Conservation (phyloP, 768 basidiomycete species). For the Collybia mongolica region DNA sequence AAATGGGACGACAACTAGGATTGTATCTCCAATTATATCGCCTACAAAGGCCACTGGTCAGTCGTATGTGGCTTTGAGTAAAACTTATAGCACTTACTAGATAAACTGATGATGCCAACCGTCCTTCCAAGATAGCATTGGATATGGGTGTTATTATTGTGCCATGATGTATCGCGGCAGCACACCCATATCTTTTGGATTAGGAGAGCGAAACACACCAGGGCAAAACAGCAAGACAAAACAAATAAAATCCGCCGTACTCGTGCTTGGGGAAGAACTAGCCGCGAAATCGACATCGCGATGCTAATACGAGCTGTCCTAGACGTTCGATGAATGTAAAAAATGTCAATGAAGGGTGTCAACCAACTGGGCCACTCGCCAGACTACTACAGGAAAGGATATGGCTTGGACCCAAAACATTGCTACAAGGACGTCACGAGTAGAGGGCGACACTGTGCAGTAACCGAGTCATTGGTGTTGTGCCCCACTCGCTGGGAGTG, state of each 20-base stretch:
- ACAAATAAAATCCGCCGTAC: slow-evolving; percentile 3
- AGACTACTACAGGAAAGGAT: slow-evolving; percentile 7
- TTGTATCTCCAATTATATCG: slow-evolving; percentile 22
- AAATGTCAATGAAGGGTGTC: neutral
- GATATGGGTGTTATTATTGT: slow-evolving; percentile 1
- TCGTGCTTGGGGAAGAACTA: slow-evolving; percentile 5
- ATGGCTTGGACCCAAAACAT: slow-evolving; percentile 9
- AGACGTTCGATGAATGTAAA: neutral
- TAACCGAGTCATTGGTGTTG: too few relatives aligned
- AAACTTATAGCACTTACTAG: slow-evolving; percentile 8
- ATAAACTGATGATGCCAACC: slow-evolving; percentile 9
- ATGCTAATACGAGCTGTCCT: slow-evolving; percentile 18
- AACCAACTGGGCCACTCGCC: slow-evolving; percentile 6
- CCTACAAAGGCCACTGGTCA: slow-evolving; percentile 6
- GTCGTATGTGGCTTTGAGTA: too few relatives aligned
- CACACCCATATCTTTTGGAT: slow-evolving; percentile 12
- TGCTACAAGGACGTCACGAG: too few relatives aligned
- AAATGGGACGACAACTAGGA: slow-evolving; percentile 21
- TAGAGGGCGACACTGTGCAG: too few relatives aligned
- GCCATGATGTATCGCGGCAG: slow-evolving; percentile 9
- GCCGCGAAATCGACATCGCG: slow-evolving; percentile 15
- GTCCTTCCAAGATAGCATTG: slow-evolving; percentile 8
- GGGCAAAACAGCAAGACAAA: slow-evolving; percentile 5
- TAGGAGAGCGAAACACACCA: slow-evolving; percentile 8
- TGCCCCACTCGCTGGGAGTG: neutral